Base-by-base conservation (phyloP, 495 filamentous ascomycete species). In the Penicillium longicatenatum region DNA sequence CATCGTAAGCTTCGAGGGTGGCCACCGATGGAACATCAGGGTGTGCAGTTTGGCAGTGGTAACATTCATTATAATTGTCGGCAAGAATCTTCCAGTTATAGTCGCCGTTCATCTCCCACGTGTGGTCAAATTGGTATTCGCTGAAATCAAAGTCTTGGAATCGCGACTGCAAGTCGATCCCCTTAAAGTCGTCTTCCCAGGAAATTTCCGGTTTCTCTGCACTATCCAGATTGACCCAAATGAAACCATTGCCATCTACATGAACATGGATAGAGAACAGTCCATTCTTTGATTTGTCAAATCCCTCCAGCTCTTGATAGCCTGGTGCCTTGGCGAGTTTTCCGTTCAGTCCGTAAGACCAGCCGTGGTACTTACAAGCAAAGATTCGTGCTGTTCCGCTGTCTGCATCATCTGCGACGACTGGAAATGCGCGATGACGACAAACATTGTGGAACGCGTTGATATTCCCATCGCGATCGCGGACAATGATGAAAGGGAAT, bases 391-490 rank as follows among this genome's bases (percentile, higher is more conserved):
- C 66, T 9, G 70, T 75, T 5, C 84, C 84, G 9, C 66, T 54
- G 7, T 77, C 71, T 39, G 76, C 60, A 42, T 75, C 73, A 35
- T 78, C 76, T 11, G 74, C 75, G 9, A 84, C 79, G 20, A 86
- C 74, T 8, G 82, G 81, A 64, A 78, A 84, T 29, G 82, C 82
- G 11, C 82, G 78, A 58, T 86, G 83, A 29, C 83, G 69, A 58
- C 83, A 85, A 35, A 83, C 75, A 54, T 85, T 85, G 68, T 85
- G 79, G 63, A 86, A 84, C n/a, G 74, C 82, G 43, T 82, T 83
- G 64, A 84, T 75, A 2, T 68, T 70, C 33, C 75, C 77, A 10
- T 79, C 60, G 35, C 77, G 77, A 46, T 82, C 80, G 12, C 69
- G 68, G n/a, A 75, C 70, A 6, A 84, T 58, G 43, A 84, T 68